Conservation (phyloP, 2,329 filamentous ascomycete genomes). For the Parastagonospora nodorum region DNA sequence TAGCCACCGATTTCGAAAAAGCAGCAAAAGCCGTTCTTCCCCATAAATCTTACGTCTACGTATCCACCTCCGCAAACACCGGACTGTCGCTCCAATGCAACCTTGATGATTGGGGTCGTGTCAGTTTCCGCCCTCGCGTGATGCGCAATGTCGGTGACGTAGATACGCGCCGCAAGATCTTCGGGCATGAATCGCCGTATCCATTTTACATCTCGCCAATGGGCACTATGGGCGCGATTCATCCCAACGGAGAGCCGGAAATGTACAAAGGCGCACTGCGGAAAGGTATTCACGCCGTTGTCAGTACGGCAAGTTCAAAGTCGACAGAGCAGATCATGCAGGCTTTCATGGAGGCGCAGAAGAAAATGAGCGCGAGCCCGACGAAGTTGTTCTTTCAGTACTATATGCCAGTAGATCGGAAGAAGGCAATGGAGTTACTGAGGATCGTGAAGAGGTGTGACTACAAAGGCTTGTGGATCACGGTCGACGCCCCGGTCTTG, state of each 20-base stretch:
- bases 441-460: conserved; percentile 36
- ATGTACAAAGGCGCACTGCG: conserved; percentile 43
- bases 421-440: conserved; percentile 40
- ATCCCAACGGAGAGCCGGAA: conserved; percentile 43
- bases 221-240: conserved; percentile 43
- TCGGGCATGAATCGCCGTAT: conserved; percentile 40
- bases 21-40: conserved; percentile 39
- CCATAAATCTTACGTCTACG: conserved; percentile 41
- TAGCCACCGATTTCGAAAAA: conserved; percentile 39
- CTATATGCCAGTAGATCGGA: conserved; percentile 42
- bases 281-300: conserved; percentile 42
- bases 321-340: conserved; percentile 41
- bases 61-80: conserved; percentile 42
- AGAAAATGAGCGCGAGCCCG: conserved; percentile 30
- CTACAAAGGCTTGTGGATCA: conserved; percentile 45
- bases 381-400: conserved; percentile 43
- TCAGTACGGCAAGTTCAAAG: conserved; percentile 43
- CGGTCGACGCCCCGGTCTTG: conserved; percentile 42
- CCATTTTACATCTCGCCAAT: conserved; percentile 49
- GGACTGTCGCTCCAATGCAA: conserved; percentile 39
- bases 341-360: conserved; percentile 30
- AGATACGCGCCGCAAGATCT: conserved; percentile 36
- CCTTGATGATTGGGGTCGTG: conserved; percentile 40
- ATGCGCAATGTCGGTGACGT: conserved; percentile 44
- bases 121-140: conserved; percentile 43